These are phyloP conservation scores for Sorghum bicolor DNA, from an alignment of 176 grass and related monocot species.

Conservation along the genomic window DNA sequence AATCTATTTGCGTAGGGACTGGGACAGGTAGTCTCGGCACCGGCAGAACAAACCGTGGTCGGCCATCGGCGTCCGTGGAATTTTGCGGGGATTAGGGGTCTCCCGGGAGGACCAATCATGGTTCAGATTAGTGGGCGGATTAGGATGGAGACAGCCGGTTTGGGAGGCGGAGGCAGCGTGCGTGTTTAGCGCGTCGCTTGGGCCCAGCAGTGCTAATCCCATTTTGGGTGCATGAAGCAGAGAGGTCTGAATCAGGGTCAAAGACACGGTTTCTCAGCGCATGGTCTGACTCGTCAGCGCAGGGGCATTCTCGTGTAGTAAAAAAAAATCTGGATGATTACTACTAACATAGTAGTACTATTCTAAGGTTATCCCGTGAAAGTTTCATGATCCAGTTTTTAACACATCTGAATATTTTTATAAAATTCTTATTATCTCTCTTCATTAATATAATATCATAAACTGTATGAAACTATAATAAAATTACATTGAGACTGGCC, in stretches of 20 bases:
- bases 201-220: background rate
- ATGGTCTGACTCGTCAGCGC: background rate
- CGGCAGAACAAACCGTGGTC: background rate
- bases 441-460: no score
- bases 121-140: background rate
- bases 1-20: no score
- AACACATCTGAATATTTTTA: no score
- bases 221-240: background rate
- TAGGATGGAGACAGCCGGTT: background rate
- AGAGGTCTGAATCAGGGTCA: background rate
- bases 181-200: no score
- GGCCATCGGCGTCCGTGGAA: background rate
- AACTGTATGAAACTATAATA: no score
- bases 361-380: no score
- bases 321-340: no score
- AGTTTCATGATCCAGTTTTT: no score
- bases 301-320: background rate
- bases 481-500: no score
- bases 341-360: no score
- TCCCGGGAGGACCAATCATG: background rate
- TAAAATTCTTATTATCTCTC: no score
- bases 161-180: background rate
- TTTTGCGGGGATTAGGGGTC: conserved; percentile 2
- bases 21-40: background rate
- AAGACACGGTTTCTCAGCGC: background rate